Conservation (phyloP, 2,329 filamentous ascomycete species). For the Ophidiomyces ophidiicola region DNA sequence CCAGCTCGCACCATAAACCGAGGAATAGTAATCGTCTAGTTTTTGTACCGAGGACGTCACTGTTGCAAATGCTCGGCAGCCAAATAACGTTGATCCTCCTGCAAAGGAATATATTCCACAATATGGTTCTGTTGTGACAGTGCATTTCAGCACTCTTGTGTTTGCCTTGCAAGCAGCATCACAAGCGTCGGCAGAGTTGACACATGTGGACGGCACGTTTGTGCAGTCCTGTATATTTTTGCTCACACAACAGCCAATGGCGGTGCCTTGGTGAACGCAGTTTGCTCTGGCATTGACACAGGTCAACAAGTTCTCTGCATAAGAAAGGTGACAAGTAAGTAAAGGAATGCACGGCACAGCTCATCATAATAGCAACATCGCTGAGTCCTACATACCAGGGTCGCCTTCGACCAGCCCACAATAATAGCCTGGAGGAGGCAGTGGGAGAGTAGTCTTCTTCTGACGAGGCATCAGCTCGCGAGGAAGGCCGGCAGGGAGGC, state of each 20-base stretch:
- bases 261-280: constrained; percentile 14
- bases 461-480: constrained; percentile 13
- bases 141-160: constrained; percentile 10
- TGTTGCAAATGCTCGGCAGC: constrained; percentile 13
- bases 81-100: constrained; percentile 10
- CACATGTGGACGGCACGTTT: constrained; percentile 14
- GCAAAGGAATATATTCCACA: constrained; percentile 16
- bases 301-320: constrained; percentile 14
- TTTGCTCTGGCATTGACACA: constrained; percentile 15
- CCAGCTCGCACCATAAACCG: constrained; percentile 14
- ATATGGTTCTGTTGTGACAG: constrained; percentile 13
- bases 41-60: constrained; percentile 12
- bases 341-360: not conserved
- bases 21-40: constrained; percentile 15
- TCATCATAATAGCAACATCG: not conserved
- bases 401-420: constrained; percentile 16
- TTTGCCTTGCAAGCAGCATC: constrained; percentile 11
- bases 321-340: not conserved
- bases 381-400: constrained; percentile 13
- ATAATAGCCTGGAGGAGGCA: constrained; percentile 15
- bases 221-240: constrained; percentile 14
- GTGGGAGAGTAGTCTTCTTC: constrained; percentile 7
- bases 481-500: constrained; percentile 12
- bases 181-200: constrained; percentile 12
- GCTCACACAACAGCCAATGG: constrained; percentile 16